phyloP scores from a whole-genome alignment of 805 yeast species.

The Candida namnaoensis region DNA sequence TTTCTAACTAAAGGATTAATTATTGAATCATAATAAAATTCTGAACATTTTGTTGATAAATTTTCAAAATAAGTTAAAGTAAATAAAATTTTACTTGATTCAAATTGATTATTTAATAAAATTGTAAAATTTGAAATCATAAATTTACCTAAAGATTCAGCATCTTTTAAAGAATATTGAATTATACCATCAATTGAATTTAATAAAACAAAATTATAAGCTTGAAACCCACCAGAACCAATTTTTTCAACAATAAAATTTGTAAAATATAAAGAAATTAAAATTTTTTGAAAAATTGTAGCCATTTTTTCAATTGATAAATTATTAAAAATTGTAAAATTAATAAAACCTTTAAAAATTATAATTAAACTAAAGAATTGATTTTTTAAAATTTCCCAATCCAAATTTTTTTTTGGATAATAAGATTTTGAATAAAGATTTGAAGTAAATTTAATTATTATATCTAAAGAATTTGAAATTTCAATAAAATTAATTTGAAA shows the following conservation, averaged over 20 bases:
- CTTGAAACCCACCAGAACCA: slow-evolving; percentile 59
- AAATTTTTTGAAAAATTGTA: slow-evolving; percentile 20
- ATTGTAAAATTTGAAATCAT: slow-evolving; percentile 14
- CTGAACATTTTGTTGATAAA: slow-evolving; percentile 21
- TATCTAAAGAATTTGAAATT: not conserved
- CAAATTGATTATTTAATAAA: slow-evolving; percentile 14
- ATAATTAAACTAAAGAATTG: slow-evolving; percentile 39
- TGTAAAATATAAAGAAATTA: slow-evolving; percentile 32
- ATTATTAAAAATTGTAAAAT: slow-evolving; percentile 23
- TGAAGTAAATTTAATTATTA: too few relatives aligned
- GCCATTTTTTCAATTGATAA: slow-evolving; percentile 8
- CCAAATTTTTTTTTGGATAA: not conserved
- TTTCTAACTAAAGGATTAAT: slow-evolving; percentile 19
- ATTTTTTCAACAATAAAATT: slow-evolving; percentile 41
- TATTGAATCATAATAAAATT: slow-evolving; percentile 23
- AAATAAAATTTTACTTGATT: slow-evolving; percentile 17
- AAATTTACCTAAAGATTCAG: slow-evolving; percentile 19
- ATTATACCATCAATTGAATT: slow-evolving; percentile 34
- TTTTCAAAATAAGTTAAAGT: slow-evolving; percentile 24
- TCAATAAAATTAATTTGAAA: not conserved
- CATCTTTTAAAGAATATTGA: slow-evolving; percentile 18
- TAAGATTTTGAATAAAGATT: too few relatives aligned
- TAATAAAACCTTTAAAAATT: slow-evolving; percentile 39
- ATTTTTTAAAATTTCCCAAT: slow-evolving; percentile 30
- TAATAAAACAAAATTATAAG: slow-evolving; percentile 51